These are phyloP conservation scores for Citrullus mucosospermus DNA, from an alignment of 306 rosid genomes.

Conservation along the genomic window DNA sequence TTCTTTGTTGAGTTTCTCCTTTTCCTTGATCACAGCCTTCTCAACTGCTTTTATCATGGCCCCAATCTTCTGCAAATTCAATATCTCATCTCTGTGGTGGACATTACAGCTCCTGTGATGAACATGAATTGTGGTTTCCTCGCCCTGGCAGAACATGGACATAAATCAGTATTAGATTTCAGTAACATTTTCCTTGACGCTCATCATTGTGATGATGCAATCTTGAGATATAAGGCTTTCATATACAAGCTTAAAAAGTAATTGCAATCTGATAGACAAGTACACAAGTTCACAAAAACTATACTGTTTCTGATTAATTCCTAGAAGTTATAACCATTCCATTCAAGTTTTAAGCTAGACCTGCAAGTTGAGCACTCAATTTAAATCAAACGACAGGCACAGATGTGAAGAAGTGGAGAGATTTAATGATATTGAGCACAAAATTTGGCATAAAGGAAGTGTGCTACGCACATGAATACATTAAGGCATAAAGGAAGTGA, in stretches of 20 bases:
- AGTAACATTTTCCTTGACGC: not conserved
- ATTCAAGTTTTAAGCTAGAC: not conserved
- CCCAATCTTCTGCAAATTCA: slow-evolving; percentile 55
- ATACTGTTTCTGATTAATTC: not conserved
- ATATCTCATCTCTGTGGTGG: slow-evolving; percentile 30
- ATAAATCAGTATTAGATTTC: slow-evolving; percentile 13
- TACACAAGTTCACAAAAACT: not conserved
- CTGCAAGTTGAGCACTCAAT: not conserved
- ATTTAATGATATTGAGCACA: not conserved
- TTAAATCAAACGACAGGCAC: not conserved
- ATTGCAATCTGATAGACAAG: not conserved
- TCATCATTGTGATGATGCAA: not conserved
- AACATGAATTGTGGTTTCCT: slow-evolving; percentile 17
- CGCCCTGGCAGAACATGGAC: slow-evolving; percentile 34
- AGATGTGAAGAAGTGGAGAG: not conserved
- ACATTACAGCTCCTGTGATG: slow-evolving; percentile 23
- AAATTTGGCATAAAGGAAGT: not conserved
- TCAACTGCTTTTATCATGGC: slow-evolving; percentile 46
- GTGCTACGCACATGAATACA: not conserved
- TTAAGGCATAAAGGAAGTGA: not conserved
- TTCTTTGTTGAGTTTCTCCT: slow-evolving; percentile 13
- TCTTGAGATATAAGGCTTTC: not conserved
- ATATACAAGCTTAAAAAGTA: not conserved
- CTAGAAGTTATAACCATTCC: not conserved
- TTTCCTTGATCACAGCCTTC: slow-evolving; percentile 14